Conservation (phyloP, 805 yeast genomes). For the Tetrapisispora fleetii region DNA sequence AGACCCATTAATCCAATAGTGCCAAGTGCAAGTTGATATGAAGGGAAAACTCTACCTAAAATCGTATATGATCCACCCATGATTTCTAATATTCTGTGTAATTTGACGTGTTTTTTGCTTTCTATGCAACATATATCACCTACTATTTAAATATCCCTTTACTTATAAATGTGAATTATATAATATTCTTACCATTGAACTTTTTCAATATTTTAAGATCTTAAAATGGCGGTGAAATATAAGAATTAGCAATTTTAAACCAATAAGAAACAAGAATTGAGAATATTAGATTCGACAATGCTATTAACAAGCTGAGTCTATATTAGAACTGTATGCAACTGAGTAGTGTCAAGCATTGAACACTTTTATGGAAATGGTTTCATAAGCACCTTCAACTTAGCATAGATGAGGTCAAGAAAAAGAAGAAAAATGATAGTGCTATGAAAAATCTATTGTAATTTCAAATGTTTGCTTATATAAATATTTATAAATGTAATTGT, state of each 20-base stretch:
- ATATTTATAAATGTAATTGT: too few relatives aligned
- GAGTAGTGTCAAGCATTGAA: too few relatives aligned
- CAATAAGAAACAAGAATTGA: neutral
- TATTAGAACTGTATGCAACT: too few relatives aligned
- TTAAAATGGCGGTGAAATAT: neutral
- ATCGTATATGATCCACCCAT: conserved; percentile 76
- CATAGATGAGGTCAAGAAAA: too few relatives aligned
- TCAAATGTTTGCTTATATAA: too few relatives aligned
- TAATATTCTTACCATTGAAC: neutral
- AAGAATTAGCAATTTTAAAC: neutral
- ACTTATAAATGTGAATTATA: neutral
- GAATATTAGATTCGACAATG: neutral
- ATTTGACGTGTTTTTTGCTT: neutral
- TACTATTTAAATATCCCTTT: too few relatives aligned
- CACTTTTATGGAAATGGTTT: too few relatives aligned
- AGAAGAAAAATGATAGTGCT: too few relatives aligned
- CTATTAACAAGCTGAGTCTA: neutral
- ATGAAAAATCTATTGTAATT: too few relatives aligned
- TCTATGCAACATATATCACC: neutral
- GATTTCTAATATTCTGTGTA: neutral
- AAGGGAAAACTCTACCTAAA: conserved; percentile 73
- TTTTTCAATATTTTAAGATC: neutral
- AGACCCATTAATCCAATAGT: conserved; percentile 64
- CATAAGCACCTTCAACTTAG: too few relatives aligned
- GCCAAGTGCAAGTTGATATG: conserved; percentile 77